Percentiles rank a stretch among this genome's conserved stretches.
Conservation (phyloP, 78 protist species). For the Planoprotostelium fungivorum region DNA sequence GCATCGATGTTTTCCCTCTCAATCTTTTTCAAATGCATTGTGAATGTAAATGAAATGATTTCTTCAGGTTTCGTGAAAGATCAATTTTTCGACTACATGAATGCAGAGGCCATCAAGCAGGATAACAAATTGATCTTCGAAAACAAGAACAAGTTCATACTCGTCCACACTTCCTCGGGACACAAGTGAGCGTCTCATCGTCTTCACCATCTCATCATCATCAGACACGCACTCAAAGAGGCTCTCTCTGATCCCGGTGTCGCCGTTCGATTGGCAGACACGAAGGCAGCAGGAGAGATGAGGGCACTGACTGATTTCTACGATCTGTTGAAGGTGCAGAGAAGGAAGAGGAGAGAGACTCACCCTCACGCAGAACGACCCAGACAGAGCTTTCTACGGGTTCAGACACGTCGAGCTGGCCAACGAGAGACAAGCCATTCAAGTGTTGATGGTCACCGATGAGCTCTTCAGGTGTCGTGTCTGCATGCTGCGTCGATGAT, state of each 20-base stretch:
- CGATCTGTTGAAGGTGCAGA: slow-evolving; percentile 28
- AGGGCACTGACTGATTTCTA: slow-evolving; percentile 49
- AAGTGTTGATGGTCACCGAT: slow-evolving; percentile 73
- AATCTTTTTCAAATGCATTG: not conserved
- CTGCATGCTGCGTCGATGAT: not conserved
- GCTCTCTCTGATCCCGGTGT: slow-evolving; percentile 68
- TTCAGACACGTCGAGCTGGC: slow-evolving; percentile 73
- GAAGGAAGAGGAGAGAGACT: not conserved
- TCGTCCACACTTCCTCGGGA: slow-evolving; percentile 76
- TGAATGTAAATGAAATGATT: not conserved
- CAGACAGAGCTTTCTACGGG: slow-evolving; percentile 83
- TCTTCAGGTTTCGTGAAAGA: slow-evolving; percentile 33
- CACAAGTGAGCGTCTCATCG: slow-evolving; percentile 41
- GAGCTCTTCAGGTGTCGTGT: slow-evolving; percentile 61
- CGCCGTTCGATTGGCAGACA: slow-evolving; percentile 45
- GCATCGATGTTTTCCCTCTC: not conserved
- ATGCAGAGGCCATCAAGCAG: slow-evolving; percentile 26
- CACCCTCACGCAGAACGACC: slow-evolving; percentile 12
- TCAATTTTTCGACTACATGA: slow-evolving; percentile 52
- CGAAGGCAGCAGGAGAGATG: slow-evolving; percentile 81
- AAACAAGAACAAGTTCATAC: slow-evolving; percentile 64
- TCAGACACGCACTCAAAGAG: slow-evolving; percentile 76
- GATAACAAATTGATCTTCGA: slow-evolving; percentile 44
- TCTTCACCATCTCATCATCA: not conserved
- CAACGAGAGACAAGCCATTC: slow-evolving; percentile 66